Evolutionary conservation across 495 filamentous ascomycete species (phyloP).

Genomic region (Neurospora sp.): DNA sequence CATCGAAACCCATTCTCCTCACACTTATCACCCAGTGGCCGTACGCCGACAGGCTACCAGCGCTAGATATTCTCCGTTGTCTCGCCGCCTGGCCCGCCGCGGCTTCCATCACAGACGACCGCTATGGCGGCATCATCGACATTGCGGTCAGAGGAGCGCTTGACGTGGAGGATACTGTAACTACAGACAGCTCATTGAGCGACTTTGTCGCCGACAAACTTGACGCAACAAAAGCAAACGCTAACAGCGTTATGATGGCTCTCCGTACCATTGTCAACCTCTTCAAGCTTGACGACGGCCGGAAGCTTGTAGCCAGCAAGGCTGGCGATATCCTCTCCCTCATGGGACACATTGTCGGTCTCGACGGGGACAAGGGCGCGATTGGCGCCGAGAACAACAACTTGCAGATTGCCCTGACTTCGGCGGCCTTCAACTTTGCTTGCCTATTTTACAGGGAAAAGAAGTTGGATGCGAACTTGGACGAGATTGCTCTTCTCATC

Average conservation of each 20-base stretch:
- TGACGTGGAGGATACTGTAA: slow-evolving; percentile 31
- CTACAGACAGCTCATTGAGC: slow-evolving; percentile 26
- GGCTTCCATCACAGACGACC: slow-evolving; percentile 40
- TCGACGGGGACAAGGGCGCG: slow-evolving; percentile 37
- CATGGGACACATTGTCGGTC: slow-evolving; percentile 32
- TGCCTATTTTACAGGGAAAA: slow-evolving; percentile 40
- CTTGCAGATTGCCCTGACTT: slow-evolving; percentile 68
- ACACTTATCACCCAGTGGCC: slow-evolving; percentile 70
- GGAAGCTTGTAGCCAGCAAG: slow-evolving; percentile 45
- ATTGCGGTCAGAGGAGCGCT: slow-evolving; percentile 20
- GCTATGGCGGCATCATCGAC: slow-evolving; percentile 43
- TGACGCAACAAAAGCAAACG: slow-evolving; percentile 16
- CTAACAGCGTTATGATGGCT: slow-evolving; percentile 80
- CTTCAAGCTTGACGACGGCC: slow-evolving; percentile 66
- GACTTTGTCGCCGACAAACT: slow-evolving; percentile 7
- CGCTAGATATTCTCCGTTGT: slow-evolving; percentile 75
- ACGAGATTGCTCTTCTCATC: slow-evolving; percentile 13
- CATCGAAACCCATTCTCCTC: slow-evolving; percentile 43
- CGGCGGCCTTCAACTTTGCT: slow-evolving; percentile 78
- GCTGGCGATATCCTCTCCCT: slow-evolving; percentile 45
- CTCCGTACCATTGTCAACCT: slow-evolving; percentile 78
- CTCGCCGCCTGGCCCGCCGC: slow-evolving; percentile 55
- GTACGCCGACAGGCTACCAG: slow-evolving; percentile 64
- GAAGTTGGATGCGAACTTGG: neutral
- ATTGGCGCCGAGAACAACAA: slow-evolving; percentile 62